Conservation (phyloP, 805 yeast species). For the Candida insectalens region DNA sequence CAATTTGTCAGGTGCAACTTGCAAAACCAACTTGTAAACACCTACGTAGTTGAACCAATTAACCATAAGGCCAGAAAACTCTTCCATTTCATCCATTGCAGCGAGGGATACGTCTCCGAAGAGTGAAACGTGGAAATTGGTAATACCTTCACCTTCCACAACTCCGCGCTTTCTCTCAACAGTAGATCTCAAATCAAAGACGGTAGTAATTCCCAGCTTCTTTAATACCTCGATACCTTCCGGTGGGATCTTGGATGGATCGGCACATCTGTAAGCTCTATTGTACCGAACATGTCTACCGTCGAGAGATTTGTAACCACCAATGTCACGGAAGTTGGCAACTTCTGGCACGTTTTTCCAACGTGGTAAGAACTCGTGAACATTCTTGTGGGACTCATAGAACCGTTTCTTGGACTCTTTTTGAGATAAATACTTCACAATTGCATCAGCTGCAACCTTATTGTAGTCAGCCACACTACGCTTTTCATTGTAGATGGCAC, state of each 20-base stretch:
- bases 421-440: conserved; percentile 36
- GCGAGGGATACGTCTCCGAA: conserved; percentile 44
- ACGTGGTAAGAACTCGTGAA: conserved; percentile 34
- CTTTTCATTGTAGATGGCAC: conserved; percentile 23
- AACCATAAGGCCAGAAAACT: conserved; percentile 43
- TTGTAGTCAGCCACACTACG: conserved; percentile 45
- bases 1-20: conserved; percentile 37
- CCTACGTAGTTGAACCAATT: conserved; percentile 54
- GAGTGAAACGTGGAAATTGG: conserved; percentile 47
- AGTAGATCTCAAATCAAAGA: conserved; percentile 62
- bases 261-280: conserved; percentile 54
- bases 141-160: conserved; percentile 35
- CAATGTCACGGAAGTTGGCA: conserved; percentile 68
- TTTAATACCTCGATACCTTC: conserved; percentile 34
- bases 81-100: conserved; percentile 52
- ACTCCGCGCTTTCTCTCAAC: conserved; percentile 45
- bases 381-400: conserved; percentile 22
- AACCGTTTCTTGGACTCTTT: conserved; percentile 45
- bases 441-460: conserved; percentile 36
- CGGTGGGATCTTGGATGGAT: conserved; percentile 40
- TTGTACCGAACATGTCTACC: conserved; percentile 40
- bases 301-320: conserved; percentile 47
- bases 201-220: conserved; percentile 36
- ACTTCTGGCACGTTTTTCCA: conserved; percentile 62
- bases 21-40: conserved; percentile 52